A percentile compares a stretch with the other conserved stretches of the same genome.
Conservation (phyloP, 768 basidiomycete species). For the Mycena amicta region DNA sequence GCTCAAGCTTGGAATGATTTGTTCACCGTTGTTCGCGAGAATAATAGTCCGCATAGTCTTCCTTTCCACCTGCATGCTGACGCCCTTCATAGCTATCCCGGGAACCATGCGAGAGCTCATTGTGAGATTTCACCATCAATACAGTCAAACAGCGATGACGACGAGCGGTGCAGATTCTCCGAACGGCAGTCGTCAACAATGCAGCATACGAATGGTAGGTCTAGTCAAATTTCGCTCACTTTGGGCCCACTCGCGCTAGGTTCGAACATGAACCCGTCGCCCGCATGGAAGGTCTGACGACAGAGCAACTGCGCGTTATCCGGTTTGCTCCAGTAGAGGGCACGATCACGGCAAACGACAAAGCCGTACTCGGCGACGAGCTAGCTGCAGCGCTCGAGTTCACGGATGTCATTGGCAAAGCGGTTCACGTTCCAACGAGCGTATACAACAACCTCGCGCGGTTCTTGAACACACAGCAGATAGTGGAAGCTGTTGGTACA, state of each 20-base stretch:
- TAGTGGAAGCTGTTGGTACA: constrained; percentile 32
- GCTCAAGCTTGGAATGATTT: constrained; percentile 38
- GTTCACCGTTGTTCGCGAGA: constrained; percentile 32
- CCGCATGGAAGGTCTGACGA: constrained; percentile 33
- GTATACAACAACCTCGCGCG: constrained; percentile 27
- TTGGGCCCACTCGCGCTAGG: constrained; percentile 18
- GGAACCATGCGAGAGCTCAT: constrained; percentile 39
- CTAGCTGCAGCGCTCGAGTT: constrained; percentile 31
- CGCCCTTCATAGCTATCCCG: constrained; percentile 23
- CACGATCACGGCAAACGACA: constrained; percentile 9
- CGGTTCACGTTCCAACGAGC: constrained; percentile 26
- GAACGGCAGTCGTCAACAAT: constrained; percentile 32
- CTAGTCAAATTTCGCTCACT: background rate
- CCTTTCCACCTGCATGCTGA: background rate
- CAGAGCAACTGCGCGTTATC: constrained; percentile 30
- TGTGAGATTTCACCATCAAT: constrained; percentile 28
- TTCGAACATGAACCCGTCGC: constrained; percentile 35
- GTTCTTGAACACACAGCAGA: constrained; percentile 29
- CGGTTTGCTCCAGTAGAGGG: constrained; percentile 26
- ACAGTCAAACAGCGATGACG: too few species aligned
- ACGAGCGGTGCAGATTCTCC: constrained; percentile 25
- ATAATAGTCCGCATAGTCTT: constrained; percentile 16
- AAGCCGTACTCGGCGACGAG: constrained; percentile 26
- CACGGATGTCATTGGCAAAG: constrained; percentile 31
- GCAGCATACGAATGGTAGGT: constrained; percentile 37